phyloP scores from a whole-genome alignment of 164 flowering plant genomes.

The Aristolochia contorta region DNA sequence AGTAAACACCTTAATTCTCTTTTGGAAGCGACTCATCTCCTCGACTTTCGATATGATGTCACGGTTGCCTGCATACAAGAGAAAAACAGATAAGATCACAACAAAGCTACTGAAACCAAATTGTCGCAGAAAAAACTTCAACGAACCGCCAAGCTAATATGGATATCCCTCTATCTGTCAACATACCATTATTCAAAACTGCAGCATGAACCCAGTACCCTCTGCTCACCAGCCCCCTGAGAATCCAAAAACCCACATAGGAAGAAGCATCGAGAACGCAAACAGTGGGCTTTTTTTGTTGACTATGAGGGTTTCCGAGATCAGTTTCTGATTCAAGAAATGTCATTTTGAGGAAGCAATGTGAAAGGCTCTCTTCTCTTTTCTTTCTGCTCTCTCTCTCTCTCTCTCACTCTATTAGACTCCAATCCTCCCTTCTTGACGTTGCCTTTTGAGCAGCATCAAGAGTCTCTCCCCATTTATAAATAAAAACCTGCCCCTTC shows the following conservation, averaged over 20 bases:
- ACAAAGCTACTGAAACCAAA: background rate
- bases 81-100: background rate
- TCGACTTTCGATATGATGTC: constrained; percentile 30
- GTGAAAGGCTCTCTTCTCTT: background rate
- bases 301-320: constrained; percentile 4
- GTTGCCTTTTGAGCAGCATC: background rate
- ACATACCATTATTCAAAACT: constrained; percentile 31
- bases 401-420: no score
- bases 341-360: constrained; percentile 4
- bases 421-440: background rate
- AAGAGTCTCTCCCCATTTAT: background rate
- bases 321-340: constrained; percentile 5
- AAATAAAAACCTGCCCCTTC: no score
- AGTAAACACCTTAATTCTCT: constrained; percentile 29
- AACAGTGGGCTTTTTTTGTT: constrained; percentile 17
- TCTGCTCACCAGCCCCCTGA: constrained; percentile 34
- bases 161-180: background rate
- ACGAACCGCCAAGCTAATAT: no score
- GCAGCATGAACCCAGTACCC: constrained; percentile 65
- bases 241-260: constrained; percentile 49
- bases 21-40: constrained; percentile 32
- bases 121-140: background rate
- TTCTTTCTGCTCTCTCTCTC: background rate
- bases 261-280: constrained; percentile 67
- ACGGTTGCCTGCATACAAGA: constrained; percentile 1